A percentile compares a stretch with the other conserved stretches of the same genome.
Conservation (phyloP, 2,329 filamentous ascomycete species). For the Verticillium zaregamsianum region DNA sequence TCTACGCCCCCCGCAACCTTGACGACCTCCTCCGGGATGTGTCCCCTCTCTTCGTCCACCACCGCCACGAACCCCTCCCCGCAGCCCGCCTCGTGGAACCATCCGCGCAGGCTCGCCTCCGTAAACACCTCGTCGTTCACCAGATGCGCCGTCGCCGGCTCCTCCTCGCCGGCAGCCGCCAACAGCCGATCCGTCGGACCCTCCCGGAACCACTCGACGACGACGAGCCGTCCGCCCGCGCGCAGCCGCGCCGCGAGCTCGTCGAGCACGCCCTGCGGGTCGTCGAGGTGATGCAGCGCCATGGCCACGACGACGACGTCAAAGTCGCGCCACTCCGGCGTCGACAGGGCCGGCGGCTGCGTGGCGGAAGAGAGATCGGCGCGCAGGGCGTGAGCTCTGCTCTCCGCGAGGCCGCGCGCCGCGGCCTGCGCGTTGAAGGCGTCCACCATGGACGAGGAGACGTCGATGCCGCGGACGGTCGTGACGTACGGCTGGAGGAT, state of each 20-base stretch:
- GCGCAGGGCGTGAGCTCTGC: conserved; percentile 23
- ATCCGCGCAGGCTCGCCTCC: conserved; percentile 14
- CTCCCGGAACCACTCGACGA: conserved; percentile 22
- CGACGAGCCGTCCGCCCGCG: conserved; percentile 24
- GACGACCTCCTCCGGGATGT: conserved; percentile 4
- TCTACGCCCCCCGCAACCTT: conserved; percentile 4
- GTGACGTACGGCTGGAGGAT: conserved; percentile 25
- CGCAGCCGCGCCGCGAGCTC: conserved; percentile 22
- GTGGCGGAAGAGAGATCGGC: conserved; percentile 22
- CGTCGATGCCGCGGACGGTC: conserved; percentile 27
- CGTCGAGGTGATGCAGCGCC: conserved; percentile 30
- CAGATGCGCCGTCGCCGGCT: conserved; percentile 18
- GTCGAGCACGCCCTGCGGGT: conserved; percentile 20
- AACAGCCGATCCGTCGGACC: no score
- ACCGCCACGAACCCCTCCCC: conserved; percentile 24
- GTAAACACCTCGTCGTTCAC: conserved; percentile 18
- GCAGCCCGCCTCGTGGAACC: conserved; percentile 36
- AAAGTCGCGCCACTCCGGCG: conserved; percentile 19
- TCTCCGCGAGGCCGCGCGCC: conserved; percentile 15
- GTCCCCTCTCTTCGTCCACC: conserved; percentile 7
- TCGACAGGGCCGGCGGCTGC: conserved; percentile 13
- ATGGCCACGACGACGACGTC: conserved; percentile 28
- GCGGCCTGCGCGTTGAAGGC: conserved; percentile 25
- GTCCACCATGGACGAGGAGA: conserved; percentile 25
- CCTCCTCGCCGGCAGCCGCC: conserved; percentile 5